These are phyloP conservation scores for Eudorina sp. DNA, from an alignment of 139 green algal species.

Conservation along the genomic window DNA sequence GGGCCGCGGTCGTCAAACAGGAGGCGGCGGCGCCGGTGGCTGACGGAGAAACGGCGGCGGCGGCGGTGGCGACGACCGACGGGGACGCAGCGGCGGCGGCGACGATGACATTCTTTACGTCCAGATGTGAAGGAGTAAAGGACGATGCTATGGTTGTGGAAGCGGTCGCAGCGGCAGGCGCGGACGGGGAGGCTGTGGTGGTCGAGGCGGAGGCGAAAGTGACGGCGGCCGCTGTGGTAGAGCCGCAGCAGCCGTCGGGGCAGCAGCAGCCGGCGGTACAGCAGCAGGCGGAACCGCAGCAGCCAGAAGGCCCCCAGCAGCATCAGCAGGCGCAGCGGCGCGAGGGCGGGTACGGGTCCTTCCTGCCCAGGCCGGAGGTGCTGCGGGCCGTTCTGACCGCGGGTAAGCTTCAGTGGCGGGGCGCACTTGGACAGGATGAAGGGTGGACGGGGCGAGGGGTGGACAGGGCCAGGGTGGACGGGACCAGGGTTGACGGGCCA, in stretches of 20 bases:
- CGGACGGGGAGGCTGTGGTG: neutral
- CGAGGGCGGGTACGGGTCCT: conserved; percentile 39
- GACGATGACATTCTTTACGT: no score
- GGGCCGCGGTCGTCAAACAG: neutral
- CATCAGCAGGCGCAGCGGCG: neutral
- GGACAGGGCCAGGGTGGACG: no score
- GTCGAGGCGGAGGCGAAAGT: neutral
- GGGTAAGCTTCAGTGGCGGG: neutral
- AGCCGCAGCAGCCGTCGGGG: neutral
- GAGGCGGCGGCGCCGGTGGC: neutral
- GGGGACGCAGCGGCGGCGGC: neutral
- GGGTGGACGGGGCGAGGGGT: no score
- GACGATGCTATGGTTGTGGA: neutral
- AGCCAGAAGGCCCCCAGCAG: neutral
- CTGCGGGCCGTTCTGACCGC: neutral
- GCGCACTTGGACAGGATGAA: no score
- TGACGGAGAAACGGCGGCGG: neutral
- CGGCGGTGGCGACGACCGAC: conserved; percentile 24
- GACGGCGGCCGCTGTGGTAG: neutral
- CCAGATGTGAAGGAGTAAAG: no score
- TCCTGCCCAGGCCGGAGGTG: conserved; percentile 7
- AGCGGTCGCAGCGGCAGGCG: neutral
- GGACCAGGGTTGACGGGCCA: no score
- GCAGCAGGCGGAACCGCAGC: neutral
- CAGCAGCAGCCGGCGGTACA: neutral